Evolutionary conservation across 768 basidiomycete species (phyloP).

Genomic region (Sporobolomyces roseus): DNA sequence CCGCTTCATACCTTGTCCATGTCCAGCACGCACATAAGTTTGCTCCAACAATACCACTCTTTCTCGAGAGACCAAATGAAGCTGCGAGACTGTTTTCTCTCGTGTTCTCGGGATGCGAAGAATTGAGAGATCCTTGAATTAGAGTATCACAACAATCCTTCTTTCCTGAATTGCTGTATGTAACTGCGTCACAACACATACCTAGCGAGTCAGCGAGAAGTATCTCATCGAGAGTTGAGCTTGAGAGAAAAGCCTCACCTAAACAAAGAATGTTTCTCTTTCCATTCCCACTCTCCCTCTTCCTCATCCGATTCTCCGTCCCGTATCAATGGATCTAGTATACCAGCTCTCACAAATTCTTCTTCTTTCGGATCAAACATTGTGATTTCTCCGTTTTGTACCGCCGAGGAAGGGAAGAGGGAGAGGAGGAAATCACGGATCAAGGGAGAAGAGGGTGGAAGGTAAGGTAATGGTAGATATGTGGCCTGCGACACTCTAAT

Average conservation of each 20-base stretch:
- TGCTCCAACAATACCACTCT: too few species aligned
- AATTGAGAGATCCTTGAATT: neutral
- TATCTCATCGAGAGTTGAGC: too few species aligned
- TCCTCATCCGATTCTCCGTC: neutral
- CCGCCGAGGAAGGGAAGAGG: slow-evolving; percentile 64
- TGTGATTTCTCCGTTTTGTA: slow-evolving; percentile 32
- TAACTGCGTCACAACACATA: slow-evolving; percentile 40
- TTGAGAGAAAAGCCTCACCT: slow-evolving; percentile 53
- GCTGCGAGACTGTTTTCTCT: neutral
- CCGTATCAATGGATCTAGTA: neutral
- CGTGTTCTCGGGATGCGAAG: neutral
- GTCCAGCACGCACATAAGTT: too few species aligned
- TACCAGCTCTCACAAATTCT: slow-evolving; percentile 46
- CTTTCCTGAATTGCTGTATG: slow-evolving; percentile 38
- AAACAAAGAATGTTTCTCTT: slow-evolving; percentile 56
- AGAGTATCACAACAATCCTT: slow-evolving; percentile 21
- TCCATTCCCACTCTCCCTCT: slow-evolving; percentile 38
- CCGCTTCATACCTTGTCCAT: too few species aligned
- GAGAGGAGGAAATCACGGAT: slow-evolving; percentile 78
- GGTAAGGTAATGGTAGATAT: slow-evolving; percentile 32
- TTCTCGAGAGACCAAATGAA: neutral
- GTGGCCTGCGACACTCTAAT: slow-evolving; percentile 7
- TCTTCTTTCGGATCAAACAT: slow-evolving; percentile 10
- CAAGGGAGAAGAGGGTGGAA: slow-evolving; percentile 24
- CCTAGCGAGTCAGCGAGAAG: too few species aligned